A percentile compares a stretch with the other conserved stretches of the same genome.
These are phyloP conservation scores for Cicer bijugum DNA, from an alignment of 306 rosid species.

Conservation along the genomic window DNA sequence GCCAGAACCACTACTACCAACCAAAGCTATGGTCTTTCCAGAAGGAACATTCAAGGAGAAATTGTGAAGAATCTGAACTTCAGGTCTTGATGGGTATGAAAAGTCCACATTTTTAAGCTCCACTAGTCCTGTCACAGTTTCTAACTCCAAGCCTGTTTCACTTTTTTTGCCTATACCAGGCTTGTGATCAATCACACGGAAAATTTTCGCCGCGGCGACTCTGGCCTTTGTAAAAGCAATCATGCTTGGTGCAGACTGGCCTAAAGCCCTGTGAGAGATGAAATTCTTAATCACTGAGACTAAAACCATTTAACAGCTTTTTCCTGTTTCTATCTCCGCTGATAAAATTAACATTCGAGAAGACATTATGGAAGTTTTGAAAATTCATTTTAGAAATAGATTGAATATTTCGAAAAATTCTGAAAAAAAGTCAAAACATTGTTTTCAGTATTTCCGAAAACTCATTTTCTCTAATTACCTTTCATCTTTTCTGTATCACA, in stretches of 20 bases:
- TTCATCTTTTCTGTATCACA: too few relatives aligned
- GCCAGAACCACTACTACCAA: conserved; percentile 98
- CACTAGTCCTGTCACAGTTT: conserved; percentile 77
- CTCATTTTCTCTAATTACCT: too few relatives aligned
- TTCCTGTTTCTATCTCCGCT: too few relatives aligned
- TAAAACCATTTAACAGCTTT: neutral
- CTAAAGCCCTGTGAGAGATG: conserved; percentile 69
- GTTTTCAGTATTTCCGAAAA: too few relatives aligned
- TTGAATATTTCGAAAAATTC: too few relatives aligned
- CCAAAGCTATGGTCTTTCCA: conserved; percentile 94
- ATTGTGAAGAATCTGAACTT: conserved; percentile 70
- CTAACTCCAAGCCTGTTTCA: conserved; percentile 77
- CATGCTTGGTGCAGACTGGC: conserved; percentile 96
- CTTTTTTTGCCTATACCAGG: conserved; percentile 77
- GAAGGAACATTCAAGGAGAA: conserved; percentile 85
- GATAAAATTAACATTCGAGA: too few relatives aligned
- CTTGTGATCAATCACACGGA: conserved; percentile 82
- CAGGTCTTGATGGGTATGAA: conserved; percentile 90
- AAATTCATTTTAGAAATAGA: too few relatives aligned
- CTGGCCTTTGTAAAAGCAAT: conserved; percentile 91
- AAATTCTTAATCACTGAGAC: neutral
- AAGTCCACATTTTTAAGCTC: conserved; percentile 86
- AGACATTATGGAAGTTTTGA: too few relatives aligned
- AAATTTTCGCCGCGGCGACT: conserved; percentile 90
- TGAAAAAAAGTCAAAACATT: too few relatives aligned